phyloP scores from a whole-genome alignment of 176 grass and related monocot genomes.

The Bonia amplexicaulis region DNA sequence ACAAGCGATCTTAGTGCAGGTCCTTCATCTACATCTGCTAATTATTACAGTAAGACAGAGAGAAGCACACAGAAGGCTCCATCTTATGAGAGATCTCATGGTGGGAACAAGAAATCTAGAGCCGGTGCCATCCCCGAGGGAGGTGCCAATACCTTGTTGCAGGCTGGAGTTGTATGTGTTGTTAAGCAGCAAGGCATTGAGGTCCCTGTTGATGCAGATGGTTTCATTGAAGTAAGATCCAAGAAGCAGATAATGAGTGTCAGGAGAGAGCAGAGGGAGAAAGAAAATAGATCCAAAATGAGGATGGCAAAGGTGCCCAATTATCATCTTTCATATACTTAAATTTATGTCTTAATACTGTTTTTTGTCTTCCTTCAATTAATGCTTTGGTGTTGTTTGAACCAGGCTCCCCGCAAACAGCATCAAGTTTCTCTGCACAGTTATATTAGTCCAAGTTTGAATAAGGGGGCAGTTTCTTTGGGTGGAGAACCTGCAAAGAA shows the following conservation, averaged over 20 bases:
- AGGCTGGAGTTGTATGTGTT: constrained; percentile 64
- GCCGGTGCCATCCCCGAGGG: constrained; percentile 35
- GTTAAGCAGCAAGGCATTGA: constrained; percentile 89
- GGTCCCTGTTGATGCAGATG: constrained; percentile 89
- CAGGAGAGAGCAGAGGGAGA: constrained; percentile 86
- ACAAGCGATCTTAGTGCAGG: constrained; percentile 30
- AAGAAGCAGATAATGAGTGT: constrained; percentile 95
- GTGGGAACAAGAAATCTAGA: constrained; percentile 41
- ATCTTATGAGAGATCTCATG: constrained; percentile 43
- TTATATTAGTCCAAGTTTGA: constrained; percentile 39
- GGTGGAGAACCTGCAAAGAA: constrained; percentile 35
- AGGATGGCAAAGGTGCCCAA: constrained; percentile 69
- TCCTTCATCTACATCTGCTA: constrained; percentile 32
- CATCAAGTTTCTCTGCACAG: constrained; percentile 34
- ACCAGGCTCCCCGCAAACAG: constrained; percentile 69
- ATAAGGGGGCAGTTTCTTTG: constrained; percentile 35
- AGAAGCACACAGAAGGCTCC: constrained; percentile 40
- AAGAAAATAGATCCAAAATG: constrained; percentile 85
- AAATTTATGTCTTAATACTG: neutral
- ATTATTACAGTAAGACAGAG: constrained; percentile 33
- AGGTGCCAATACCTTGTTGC: constrained; percentile 41
- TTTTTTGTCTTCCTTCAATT: constrained; percentile 2
- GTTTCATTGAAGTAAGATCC: constrained; percentile 98
- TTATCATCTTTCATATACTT: constrained; percentile 23
- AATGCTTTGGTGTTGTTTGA: constrained; percentile 24